Base-by-base conservation (phyloP, 2,329 filamentous ascomycete species). In the Fusarium nygamai region DNA sequence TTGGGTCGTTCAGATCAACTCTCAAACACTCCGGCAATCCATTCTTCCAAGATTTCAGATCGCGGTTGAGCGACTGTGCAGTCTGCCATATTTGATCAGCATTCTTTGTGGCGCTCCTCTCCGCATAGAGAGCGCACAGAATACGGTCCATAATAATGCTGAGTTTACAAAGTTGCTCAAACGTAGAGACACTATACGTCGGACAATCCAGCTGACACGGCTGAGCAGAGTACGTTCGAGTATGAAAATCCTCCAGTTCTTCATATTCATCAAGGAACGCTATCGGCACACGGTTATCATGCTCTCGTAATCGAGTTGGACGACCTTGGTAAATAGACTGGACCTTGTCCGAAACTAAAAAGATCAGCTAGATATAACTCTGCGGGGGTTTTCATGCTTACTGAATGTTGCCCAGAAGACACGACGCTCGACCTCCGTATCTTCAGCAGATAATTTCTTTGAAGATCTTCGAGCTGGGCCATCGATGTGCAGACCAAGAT, bases 321-420 rank as follows among this genome's bases (percentile, higher is more conserved):
- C 87, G 84, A 1, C 87, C 88, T 70, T 88, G 86, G 56, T 88
- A 89, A 4, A 89, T 75, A 12, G 83, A 86, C 64, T 89, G 87
- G 14, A 88, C 83, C 69, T 89, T 89, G 67, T 88, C 88, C 59
- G 82, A 57, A 31, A 82, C 75, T 76, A 33, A 3, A 12, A 19
- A 3, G 3, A 20, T 64, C 5, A 60, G 57, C 22, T 34, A 13
- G 6, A 13, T 0, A 5, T 22, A 2, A 17, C 3, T 14, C 8
- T 7, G 19, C 4, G 1, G 11, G 9, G 1, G 2, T 17, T 22
- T 8, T 5, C 1, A 24, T 11, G 17, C 65, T 16, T 58, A 78
- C 75, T 74, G 17, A 57, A 76, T 12, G 64, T 71, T 11, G 69
- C 64, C 76, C 76, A 76, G 33, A 78, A 78, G 1, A 87, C 82